phyloP scores from a whole-genome alignment of 73 alveolate genomes.

The Paramecium tetraurelia region DNA sequence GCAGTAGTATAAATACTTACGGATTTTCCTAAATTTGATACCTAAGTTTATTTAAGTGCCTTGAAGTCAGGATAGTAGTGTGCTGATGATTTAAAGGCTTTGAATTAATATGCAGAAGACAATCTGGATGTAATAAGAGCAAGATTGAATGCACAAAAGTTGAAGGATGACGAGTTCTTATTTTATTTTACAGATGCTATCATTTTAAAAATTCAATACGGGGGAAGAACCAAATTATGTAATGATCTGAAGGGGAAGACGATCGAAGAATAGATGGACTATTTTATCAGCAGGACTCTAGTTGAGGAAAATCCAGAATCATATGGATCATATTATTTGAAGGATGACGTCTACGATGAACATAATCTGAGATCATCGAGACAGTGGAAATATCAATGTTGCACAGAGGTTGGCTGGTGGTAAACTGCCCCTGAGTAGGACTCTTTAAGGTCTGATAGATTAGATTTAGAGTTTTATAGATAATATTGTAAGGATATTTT shows the following conservation, averaged over 20 bases:
- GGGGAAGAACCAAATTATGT: conserved; percentile 50
- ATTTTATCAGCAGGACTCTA: background rate
- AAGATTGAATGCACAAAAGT: background rate
- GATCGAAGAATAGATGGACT: background rate
- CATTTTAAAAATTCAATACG: conserved; percentile 18
- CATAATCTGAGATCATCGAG: background rate
- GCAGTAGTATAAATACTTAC: conserved; percentile 62
- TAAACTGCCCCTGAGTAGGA: conserved; percentile 5
- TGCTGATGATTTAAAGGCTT: background rate
- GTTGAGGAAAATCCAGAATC: background rate
- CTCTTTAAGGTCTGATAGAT: background rate
- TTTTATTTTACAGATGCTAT: conserved; percentile 54
- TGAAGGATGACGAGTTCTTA: conserved; percentile 47
- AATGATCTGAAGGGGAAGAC: background rate
- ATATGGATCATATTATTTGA: background rate
- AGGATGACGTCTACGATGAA: background rate
- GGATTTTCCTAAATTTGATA: conserved; percentile 57
- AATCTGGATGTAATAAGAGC: background rate
- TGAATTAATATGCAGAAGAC: background rate
- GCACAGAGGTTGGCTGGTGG: conserved; percentile 60
- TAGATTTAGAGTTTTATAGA: conserved; percentile 5
- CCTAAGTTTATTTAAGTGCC: background rate
- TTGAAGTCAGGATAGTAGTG: conserved; percentile 41
- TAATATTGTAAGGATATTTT: conserved; percentile 7
- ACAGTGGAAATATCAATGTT: conserved; percentile 55